These are phyloP conservation scores for Hyphodiscus sp. DNA, from an alignment of 2,329 filamentous ascomycete genomes.

Conservation along the genomic window DNA sequence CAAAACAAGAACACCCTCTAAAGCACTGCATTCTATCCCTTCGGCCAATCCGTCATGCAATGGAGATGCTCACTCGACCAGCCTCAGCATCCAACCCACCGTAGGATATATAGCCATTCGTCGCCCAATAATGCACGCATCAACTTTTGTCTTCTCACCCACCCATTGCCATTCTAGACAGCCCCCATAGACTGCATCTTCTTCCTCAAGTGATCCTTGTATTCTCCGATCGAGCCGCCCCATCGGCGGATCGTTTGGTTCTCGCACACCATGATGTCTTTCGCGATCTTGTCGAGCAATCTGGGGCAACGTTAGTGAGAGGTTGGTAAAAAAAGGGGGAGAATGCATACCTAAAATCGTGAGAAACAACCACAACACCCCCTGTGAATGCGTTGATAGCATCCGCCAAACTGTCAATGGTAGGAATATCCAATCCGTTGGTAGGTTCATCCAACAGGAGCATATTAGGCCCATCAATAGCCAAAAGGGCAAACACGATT, in stretches of 20 bases:
- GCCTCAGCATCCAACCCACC: background rate
- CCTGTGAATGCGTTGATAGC: constrained; percentile 92
- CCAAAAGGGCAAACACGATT: constrained; percentile 94
- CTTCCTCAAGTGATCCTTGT: constrained; percentile 98
- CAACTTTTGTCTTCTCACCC: background rate
- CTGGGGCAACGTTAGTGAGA: constrained; percentile 30
- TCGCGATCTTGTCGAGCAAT: constrained; percentile 47
- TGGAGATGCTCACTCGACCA: background rate
- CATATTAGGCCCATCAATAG: constrained; percentile 97
- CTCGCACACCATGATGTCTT: constrained; percentile 99
- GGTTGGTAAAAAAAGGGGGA: background rate
- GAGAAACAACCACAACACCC: constrained; percentile 94
- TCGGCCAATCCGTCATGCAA: background rate
- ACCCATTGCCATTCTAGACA: constrained; percentile 48
- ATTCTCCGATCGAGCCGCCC: constrained; percentile 83
- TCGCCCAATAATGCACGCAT: background rate
- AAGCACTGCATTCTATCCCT: background rate
- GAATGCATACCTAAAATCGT: constrained; percentile 86
- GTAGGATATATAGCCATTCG: background rate
- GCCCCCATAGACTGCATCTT: constrained; percentile 92
- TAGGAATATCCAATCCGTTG: constrained; percentile 98
- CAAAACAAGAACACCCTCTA: background rate
- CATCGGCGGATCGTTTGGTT: constrained; percentile 89
- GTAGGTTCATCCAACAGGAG: constrained; percentile 95
- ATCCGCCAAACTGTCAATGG: constrained; percentile 94